Base-by-base conservation (phyloP, 2,329 filamentous ascomycete genomes). In the Epichloe sp. region DNA sequence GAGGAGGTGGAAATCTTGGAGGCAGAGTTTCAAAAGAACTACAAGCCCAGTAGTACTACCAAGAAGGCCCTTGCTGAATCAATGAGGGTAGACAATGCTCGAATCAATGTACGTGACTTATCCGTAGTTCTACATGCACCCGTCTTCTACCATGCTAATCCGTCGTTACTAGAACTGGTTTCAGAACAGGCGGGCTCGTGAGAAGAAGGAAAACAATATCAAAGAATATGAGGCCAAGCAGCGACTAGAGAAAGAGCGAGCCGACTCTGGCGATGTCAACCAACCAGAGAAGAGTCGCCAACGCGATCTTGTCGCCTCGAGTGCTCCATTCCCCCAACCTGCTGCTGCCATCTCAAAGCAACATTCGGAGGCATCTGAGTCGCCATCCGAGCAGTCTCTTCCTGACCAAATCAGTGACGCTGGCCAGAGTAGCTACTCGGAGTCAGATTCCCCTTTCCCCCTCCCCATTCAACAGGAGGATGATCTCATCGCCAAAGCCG, bases 161-260 rank as follows among this genome's bases (percentile, higher is more conserved):
- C 3, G 11, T 26, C 36, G 47, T 50, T 15, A 15, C 14, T 49
- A 83, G 80, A 84, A 84, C 61, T 84, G 80, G 80, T 84, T 84
- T 60, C 80, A 84, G 58, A 84, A 84, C 61, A 71, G 80, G 53
- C 73, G 80, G 48, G 80, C 80, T 49, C 78, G 80, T 64, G 78
- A 78, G 55, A 82, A 82, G 73, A 80, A 82, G 61, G 77, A 82
- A 62, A 76, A 73, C 59, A 80, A 80, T 47, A 69, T 70, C 43
- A 63, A 65, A 36, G 67, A 69, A 53, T 70, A 70, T 50, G 67
- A 68, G 38, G 68, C 67, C 37, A 65, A 60, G 49, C 68, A 69
- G 49, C 61, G 61, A 52, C 52, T 62, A 19, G 66, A 70, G 51
- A 68, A 68, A 54, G 62, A 66, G 17, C 60, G 60, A 35, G 55